Base-by-base conservation (phyloP, 805 yeast genomes). In the Suhomyces sp. region DNA sequence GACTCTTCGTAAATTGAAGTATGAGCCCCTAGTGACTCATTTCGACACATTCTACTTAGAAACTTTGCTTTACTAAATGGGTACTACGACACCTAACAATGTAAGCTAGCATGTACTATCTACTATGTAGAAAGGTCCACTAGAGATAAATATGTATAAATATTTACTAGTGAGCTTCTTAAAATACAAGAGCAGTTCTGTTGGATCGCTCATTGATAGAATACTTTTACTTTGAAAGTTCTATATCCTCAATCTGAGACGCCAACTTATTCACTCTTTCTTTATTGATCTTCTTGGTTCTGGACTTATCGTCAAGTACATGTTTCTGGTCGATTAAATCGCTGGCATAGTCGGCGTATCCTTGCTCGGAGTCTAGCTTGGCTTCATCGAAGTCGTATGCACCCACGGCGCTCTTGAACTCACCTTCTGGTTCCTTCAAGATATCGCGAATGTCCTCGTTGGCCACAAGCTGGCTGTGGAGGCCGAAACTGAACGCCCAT, bases 401-500 rank as follows among this genome's bases (percentile, higher is more conserved):
- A 1, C 48, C 49, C 22, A 26, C 38, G 27, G 44, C 38, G 9
- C 36, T 33, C 38, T 44, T 44, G 44, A 48, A 56, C 22, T 53
- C 56, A 5, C 26, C 7, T 3, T 51, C 60, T 7, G 76, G 74
- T 49, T 69, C 76, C 48, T 59, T 68, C 57, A 76, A 65, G n/a
- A 74, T 62, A 42, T 69, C 74, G 44, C 69, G 60, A 17, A 77
- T 62, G 9, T 60, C 60, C 1, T 64, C 64, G 56, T 74, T 77
- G 5, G 69, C 62, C 6, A 76, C 72, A 31, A 80, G 68, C 60
- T 82, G 85, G 53, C 67, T 67, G 56, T 79, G 83, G 13, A 82
- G 71, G 12, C 83, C 83, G 49, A 77, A 74, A 42, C 82, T 78
- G 60, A 79, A 80, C 26, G 80, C 66, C 76, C 82, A 82, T 54